Evolutionary conservation across 2,329 filamentous ascomycete species (phyloP).

Genomic region (Venturia asperata): DNA sequence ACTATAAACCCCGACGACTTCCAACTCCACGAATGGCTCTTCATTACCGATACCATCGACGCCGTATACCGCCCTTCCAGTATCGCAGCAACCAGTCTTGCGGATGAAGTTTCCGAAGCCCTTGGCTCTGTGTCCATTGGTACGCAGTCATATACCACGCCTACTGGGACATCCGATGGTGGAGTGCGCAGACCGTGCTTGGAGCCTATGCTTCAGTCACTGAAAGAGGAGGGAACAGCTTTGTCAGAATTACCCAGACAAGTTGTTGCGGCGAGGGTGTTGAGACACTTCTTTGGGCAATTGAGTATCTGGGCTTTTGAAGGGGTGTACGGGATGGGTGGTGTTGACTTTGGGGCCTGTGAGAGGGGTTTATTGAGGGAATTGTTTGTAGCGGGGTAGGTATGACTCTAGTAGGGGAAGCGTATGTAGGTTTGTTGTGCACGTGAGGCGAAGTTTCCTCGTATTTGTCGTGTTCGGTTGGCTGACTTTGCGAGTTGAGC

Average conservation of each 20-base stretch:
- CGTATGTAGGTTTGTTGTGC: not conserved
- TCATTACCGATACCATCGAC: slow-evolving; percentile 93
- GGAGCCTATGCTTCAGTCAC: slow-evolving; percentile 32
- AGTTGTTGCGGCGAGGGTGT: slow-evolving; percentile 64
- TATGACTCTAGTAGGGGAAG: not conserved
- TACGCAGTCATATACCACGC: slow-evolving; percentile 24
- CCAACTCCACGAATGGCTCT: slow-evolving; percentile 96
- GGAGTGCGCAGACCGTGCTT: slow-evolving; percentile 32
- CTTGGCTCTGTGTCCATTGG: slow-evolving; percentile 43
- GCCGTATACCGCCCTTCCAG: slow-evolving; percentile 74
- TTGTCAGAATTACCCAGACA: slow-evolving; percentile 49
- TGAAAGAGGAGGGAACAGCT: slow-evolving; percentile 21
- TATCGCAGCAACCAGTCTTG: slow-evolving; percentile 65
- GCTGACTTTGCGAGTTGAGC: too few species aligned
- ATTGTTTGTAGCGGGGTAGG: slow-evolving; percentile 54
- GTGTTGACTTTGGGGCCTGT: slow-evolving; percentile 59
- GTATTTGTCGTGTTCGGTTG: not conserved
- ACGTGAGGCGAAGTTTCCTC: not conserved
- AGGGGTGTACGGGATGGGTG: slow-evolving; percentile 78
- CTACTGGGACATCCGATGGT: slow-evolving; percentile 26
- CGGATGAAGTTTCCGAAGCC: slow-evolving; percentile 76
- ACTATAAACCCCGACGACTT: slow-evolving; percentile 88
- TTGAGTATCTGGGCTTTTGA: slow-evolving; percentile 93
- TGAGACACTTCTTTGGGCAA: slow-evolving; percentile 84
- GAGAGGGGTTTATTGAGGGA: slow-evolving; percentile 60